Base-by-base conservation (phyloP, 805 yeast species). In the Saturnispora diversa region DNA sequence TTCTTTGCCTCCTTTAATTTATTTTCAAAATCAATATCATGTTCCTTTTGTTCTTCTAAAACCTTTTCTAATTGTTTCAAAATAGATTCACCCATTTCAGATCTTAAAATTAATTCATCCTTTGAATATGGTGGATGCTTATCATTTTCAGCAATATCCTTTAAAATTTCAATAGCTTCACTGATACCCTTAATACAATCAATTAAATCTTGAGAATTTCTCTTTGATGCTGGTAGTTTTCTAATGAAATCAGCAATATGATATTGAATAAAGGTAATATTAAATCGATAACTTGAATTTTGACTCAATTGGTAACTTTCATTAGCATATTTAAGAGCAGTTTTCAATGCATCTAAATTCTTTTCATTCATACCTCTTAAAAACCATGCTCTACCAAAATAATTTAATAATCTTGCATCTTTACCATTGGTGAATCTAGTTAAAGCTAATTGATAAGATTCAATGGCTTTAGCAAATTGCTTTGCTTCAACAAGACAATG, bases 301-400 rank as follows among this genome's bases (percentile, higher is more conserved):
- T 50, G 66, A 49, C 64, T 49, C 44, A 64, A 47, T 34, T 59
- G 51, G 52, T 66, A 69, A 0, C 95, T 85, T 46, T 69, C 66
- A 49, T 72, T 65, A 5, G 85, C 73, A 49, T 73, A 75, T 32
- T 73, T 77, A 42, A 86, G 66, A 0, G 95, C 73, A 40, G 69
- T 75, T 30, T 70, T 64, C 40, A 80, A 73, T 45, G 70, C 75
- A n/a, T 64, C 73, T 35, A 78, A 55, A 43, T 73, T 80, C 59
- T 73, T 79, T 54, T 84, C 95, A 24, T 68, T 64, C 29, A 70
- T 56, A 9, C 85, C 97, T 56, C 95, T 72, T 19, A 77, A 69
- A 47, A 78, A 77, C 97, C 97, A 88, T 2, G 92, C 90, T 46
- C 88, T 74, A 32, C 95, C 95, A 44, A 90, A 68, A 48, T 84